phyloP scores from a whole-genome alignment of 768 basidiomycete genomes.

The Collybia mongolica region DNA sequence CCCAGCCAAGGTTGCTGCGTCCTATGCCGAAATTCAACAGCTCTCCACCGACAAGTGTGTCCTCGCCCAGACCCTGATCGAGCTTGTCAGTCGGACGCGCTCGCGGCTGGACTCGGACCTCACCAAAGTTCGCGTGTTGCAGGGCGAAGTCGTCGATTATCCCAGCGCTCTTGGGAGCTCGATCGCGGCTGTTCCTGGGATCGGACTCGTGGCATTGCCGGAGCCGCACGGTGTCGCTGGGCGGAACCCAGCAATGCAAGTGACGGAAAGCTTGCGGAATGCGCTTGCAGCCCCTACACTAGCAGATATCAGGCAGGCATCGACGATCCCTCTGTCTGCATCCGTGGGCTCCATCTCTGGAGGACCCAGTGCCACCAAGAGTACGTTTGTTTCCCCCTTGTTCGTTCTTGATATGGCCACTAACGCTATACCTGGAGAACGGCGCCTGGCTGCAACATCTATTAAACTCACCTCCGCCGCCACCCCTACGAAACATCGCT shows the following conservation, averaged over 20 bases:
- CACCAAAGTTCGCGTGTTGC: constrained; percentile 41
- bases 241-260: constrained; percentile 32
- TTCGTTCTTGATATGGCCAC: neutral
- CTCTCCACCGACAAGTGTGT: constrained; percentile 45
- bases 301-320: constrained; percentile 23
- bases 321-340: constrained; percentile 15
- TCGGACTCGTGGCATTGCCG: constrained; percentile 1
- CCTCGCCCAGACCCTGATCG: constrained; percentile 47
- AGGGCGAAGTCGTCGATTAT: constrained; percentile 43
- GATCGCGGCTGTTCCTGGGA: constrained; percentile 6
- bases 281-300: constrained; percentile 32
- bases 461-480: constrained; percentile 42
- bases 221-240: constrained; percentile 1
- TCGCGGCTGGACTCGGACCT: constrained; percentile 52
- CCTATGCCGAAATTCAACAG: constrained; percentile 44
- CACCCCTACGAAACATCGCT: constrained; percentile 37
- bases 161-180: constrained; percentile 14
- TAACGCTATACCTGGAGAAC: constrained; percentile 27
- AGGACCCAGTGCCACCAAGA: constrained; percentile 35
- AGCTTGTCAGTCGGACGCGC: constrained; percentile 45
- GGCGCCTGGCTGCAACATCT: constrained; percentile 34
- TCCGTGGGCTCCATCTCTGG: constrained; percentile 18
- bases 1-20: constrained; percentile 42
- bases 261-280: constrained; percentile 42
- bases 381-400: constrained; percentile 22